These are phyloP conservation scores for Clonostachys solani DNA, from an alignment of 2,329 filamentous ascomycete genomes.

Conservation along the genomic window DNA sequence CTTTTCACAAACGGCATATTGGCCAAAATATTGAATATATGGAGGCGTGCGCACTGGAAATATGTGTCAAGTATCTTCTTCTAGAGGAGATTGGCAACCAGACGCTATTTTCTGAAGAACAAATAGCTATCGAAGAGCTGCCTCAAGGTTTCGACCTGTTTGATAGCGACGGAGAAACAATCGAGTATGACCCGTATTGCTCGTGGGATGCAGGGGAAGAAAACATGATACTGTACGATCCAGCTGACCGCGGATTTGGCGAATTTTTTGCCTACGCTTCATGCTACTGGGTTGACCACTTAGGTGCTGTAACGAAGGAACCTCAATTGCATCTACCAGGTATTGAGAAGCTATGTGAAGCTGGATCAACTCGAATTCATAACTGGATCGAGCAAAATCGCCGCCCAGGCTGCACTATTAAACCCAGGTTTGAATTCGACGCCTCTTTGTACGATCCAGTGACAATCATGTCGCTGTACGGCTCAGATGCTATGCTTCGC, in stretches of 20 bases:
- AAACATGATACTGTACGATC: constrained; percentile 16
- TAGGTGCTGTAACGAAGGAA: constrained; percentile 9
- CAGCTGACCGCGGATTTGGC: constrained; percentile 11
- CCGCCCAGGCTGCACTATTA: constrained; percentile 20
- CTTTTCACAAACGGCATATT: constrained; percentile 6
- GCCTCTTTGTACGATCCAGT: constrained; percentile 24
- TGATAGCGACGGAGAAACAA: constrained; percentile 5
- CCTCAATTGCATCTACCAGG: constrained; percentile 9
- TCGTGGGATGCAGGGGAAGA: constrained; percentile 22
- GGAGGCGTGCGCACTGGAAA: constrained; percentile 13
- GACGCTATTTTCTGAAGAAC: constrained; percentile 19
- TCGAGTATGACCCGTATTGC: constrained; percentile 11
- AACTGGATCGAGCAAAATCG: constrained; percentile 25
- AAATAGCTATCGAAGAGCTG: constrained; percentile 6
- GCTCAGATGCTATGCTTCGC: constrained; percentile 20
- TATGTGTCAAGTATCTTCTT: constrained; percentile 16
- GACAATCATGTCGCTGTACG: constrained; percentile 23
- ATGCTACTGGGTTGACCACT: constrained; percentile 25
- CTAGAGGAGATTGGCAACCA: constrained; percentile 17
- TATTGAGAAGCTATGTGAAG: constrained; percentile 13
- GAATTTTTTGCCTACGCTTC: constrained; percentile 25
- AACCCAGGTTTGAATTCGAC: constrained; percentile 20
- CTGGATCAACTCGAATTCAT: constrained; percentile 16
- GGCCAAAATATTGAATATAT: constrained; percentile 6
- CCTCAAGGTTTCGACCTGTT: constrained; percentile 12